phyloP scores from a whole-genome alignment of 179 eudicot species.

The Beta lomatogona region DNA sequence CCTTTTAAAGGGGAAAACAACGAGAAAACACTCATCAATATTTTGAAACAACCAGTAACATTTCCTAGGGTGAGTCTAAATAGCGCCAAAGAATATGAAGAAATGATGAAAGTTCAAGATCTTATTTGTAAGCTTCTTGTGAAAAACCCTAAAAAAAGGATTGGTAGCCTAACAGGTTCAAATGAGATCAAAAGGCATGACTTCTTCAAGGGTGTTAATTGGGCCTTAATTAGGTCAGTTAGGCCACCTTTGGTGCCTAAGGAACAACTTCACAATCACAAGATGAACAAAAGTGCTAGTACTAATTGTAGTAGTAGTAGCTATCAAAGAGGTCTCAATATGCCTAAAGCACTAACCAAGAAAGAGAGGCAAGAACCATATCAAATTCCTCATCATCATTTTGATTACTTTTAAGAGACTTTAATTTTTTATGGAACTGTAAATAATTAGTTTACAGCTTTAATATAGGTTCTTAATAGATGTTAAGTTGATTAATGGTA shows the following conservation, averaged over 20 bases:
- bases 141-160: conserved; percentile 75
- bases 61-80: conserved; percentile 55
- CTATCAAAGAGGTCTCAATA: conserved; percentile 33
- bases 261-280: conserved; percentile 40
- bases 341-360: conserved; percentile 55
- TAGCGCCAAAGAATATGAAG: conserved; percentile 61
- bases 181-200: conserved; percentile 68
- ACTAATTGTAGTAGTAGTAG: conserved; percentile 10
- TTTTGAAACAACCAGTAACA: conserved; percentile 57
- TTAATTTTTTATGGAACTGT: conserved; percentile 22
- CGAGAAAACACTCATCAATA: conserved; percentile 64
- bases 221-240: conserved; percentile 79
- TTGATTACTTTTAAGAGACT: conserved; percentile 61
- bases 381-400: conserved; percentile 66
- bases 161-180: conserved; percentile 66
- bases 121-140: conserved; percentile 59
- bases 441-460: conserved; percentile 30
- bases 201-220: conserved; percentile 76
- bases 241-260: conserved; percentile 70
- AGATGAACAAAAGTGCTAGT: conserved; percentile 30
- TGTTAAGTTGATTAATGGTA: conserved; percentile 1
- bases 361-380: conserved; percentile 73
- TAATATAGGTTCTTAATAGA: conserved; percentile 6
- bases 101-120: conserved; percentile 62
- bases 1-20: conserved; percentile 83